Percentiles rank a stretch among this genome's conserved stretches.
Conservation (phyloP, 768 basidiomycete genomes). For the Lentinula detonsa region DNA sequence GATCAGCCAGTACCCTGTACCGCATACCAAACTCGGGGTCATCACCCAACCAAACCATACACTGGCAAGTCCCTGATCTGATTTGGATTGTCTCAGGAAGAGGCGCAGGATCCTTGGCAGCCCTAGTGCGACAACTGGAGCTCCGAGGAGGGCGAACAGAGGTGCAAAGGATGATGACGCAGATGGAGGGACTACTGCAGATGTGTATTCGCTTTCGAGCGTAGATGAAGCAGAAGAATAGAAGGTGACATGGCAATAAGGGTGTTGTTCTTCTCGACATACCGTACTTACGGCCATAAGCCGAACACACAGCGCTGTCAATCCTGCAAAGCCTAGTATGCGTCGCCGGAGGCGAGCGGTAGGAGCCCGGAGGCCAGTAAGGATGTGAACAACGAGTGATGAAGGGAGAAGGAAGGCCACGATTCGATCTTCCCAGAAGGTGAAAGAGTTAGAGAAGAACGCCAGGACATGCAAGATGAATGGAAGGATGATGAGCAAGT, state of each 20-base stretch:
- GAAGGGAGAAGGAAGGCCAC: conserved; percentile 68
- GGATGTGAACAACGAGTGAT: conserved; percentile 53
- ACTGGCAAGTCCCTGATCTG: conserved; percentile 67
- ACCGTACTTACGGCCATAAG: conserved; percentile 79
- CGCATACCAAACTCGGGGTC: conserved; percentile 50
- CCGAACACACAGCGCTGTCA: conserved; percentile 65
- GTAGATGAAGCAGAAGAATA: conserved; percentile 71
- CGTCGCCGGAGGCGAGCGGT: conserved; percentile 63
- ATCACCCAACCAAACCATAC: conserved; percentile 57
- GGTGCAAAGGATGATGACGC: conserved; percentile 25
- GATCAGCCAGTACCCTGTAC: conserved; percentile 67
- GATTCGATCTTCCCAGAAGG: conserved; percentile 93
- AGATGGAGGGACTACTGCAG: conserved; percentile 45
- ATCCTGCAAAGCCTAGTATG: conserved; percentile 64
- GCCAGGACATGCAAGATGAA: conserved; percentile 65
- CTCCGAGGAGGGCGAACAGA: conserved; percentile 15
- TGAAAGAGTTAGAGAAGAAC: conserved; percentile 93
- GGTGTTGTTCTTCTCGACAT: conserved; percentile 92
- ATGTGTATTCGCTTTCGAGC: conserved; percentile 50
- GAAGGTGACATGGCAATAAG: conserved; percentile 87
- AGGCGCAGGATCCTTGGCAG: conserved; percentile 50
- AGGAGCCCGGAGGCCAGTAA: conserved; percentile 64
- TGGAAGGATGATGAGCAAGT: conserved; percentile 32
- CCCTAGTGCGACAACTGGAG: conserved; percentile 15
- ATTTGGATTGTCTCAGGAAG: conserved; percentile 61